phyloP scores from a whole-genome alignment of 495 filamentous ascomycete species.

The Talaromyces borbonicus region DNA sequence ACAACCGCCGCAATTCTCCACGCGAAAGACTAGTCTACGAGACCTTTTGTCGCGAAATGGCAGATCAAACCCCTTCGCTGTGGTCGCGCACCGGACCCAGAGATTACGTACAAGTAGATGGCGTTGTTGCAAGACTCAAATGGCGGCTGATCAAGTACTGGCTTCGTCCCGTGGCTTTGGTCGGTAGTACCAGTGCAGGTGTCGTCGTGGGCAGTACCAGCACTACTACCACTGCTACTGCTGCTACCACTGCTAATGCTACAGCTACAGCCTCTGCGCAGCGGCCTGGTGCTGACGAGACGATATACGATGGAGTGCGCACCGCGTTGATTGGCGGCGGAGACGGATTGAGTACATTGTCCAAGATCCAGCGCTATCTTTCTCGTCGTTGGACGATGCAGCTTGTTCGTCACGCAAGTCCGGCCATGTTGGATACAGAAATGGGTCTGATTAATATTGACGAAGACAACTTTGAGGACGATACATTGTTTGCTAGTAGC shows the following conservation, averaged over 20 bases:
- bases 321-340: slow-evolving; percentile 12
- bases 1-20: slow-evolving; percentile 30
- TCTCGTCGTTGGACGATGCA: slow-evolving; percentile 33
- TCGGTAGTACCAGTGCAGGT: neutral
- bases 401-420: slow-evolving; percentile 11
- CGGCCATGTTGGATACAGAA: slow-evolving; percentile 11
- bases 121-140: slow-evolving; percentile 22
- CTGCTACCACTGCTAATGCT: neutral
- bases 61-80: slow-evolving; percentile 30
- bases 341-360: slow-evolving; percentile 31
- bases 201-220: neutral
- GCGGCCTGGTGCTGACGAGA: slow-evolving; percentile 6
- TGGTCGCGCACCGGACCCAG: slow-evolving; percentile 41
- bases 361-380: slow-evolving; percentile 33
- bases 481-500: neutral
- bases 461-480: neutral
- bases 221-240: neutral
- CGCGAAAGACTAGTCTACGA: slow-evolving; percentile 43
- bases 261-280: slow-evolving; percentile 13
- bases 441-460: slow-evolving; percentile 5
- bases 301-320: slow-evolving; percentile 5
- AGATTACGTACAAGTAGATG: slow-evolving; percentile 25
- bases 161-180: slow-evolving; percentile 24
- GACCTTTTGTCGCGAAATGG: slow-evolving; percentile 35
- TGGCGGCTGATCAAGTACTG: slow-evolving; percentile 38